Evolutionary conservation across 1,284 basidiomycete species (phyloP).

Genomic region (Ustilago trichophora): DNA sequence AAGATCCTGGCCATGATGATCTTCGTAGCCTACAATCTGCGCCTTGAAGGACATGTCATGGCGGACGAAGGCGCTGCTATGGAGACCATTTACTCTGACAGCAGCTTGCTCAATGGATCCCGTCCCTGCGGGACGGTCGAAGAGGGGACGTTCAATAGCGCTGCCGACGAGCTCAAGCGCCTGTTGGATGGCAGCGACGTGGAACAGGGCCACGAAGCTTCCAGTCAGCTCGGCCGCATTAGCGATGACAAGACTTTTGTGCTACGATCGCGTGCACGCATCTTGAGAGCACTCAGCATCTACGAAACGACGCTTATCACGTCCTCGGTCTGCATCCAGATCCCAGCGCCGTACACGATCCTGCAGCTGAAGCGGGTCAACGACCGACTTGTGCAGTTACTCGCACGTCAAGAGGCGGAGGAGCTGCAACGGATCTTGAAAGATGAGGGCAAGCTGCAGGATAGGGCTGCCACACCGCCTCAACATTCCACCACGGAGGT

Average conservation of each 20-base stretch:
- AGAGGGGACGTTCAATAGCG: conserved; percentile 14
- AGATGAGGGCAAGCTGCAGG: conserved; percentile 42
- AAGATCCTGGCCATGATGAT: conserved; percentile 89
- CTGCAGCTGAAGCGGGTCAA: conserved; percentile 49
- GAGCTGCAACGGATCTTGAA: conserved; percentile 45
- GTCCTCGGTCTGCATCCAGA: conserved; percentile 51
- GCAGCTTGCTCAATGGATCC: conserved; percentile 25
- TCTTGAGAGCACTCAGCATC: conserved; percentile 45
- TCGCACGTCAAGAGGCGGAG: conserved; percentile 39
- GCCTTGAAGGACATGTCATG: conserved; percentile 92
- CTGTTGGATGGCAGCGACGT: conserved; percentile 7
- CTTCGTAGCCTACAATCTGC: conserved; percentile 87
- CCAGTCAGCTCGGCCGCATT: conserved; percentile 18
- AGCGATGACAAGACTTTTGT: conserved; percentile 30
- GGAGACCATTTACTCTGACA: conserved; percentile 49
- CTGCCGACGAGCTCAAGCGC: conserved; percentile 33
- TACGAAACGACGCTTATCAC: conserved; percentile 55
- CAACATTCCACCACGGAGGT: conserved; percentile 23
- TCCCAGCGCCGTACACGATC: conserved; percentile 51
- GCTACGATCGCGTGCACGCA: conserved; percentile 28
- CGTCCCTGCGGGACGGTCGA: conserved; percentile 32
- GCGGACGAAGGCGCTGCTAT: conserved; percentile 75
- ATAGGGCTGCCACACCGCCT: conserved; percentile 19
- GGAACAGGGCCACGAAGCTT: conserved; percentile 11
- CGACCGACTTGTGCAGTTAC: conserved; percentile 47